Percentiles rank a stretch among this genome's conserved stretches.
phyloP scores from a whole-genome alignment of 495 filamentous ascomycete species.

The Aspergillus ostianus region DNA sequence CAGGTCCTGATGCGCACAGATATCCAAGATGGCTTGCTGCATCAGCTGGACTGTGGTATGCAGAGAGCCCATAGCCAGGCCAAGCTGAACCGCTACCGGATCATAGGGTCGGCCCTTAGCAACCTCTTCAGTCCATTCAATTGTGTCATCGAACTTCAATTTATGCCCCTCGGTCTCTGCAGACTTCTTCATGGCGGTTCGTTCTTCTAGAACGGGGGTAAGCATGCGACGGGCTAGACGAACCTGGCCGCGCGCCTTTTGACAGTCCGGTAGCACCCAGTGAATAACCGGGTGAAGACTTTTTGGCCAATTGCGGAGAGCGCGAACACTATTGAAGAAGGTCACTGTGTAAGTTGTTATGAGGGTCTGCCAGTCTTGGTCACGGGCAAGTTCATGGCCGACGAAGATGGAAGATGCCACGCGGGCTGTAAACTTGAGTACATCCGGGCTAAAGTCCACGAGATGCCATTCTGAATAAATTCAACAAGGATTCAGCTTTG shows the following conservation, averaged over 20 bases:
- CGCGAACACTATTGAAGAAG: slow-evolving; percentile 26
- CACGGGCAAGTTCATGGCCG: slow-evolving; percentile 36
- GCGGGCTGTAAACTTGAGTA: slow-evolving; percentile 39
- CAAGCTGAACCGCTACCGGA: slow-evolving; percentile 16
- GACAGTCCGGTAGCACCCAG: slow-evolving; percentile 15
- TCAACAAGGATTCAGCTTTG: neutral
- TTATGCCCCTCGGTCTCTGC: neutral
- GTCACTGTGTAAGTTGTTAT: slow-evolving; percentile 36
- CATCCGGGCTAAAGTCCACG: slow-evolving; percentile 24
- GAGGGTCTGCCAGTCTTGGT: slow-evolving; percentile 37
- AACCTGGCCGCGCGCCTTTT: slow-evolving; percentile 8
- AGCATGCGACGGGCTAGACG: slow-evolving; percentile 12
- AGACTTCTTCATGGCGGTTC: neutral
- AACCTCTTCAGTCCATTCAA: slow-evolving; percentile 22
- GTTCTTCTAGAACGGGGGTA: slow-evolving; percentile 5
- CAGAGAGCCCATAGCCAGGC: slow-evolving; percentile 23
- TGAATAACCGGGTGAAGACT: slow-evolving; percentile 38
- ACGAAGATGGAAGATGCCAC: slow-evolving; percentile 45
- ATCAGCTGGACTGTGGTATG: slow-evolving; percentile 33
- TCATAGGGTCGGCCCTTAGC: slow-evolving; percentile 19
- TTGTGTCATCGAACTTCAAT: slow-evolving; percentile 8
- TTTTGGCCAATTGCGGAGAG: slow-evolving; percentile 34
- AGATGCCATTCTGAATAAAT: slow-evolving; percentile 17
- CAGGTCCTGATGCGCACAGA: slow-evolving; percentile 38
- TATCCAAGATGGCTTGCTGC: slow-evolving; percentile 36